Conservation (phyloP, 257 asterid genomes). For the Paulownia fortunei region DNA sequence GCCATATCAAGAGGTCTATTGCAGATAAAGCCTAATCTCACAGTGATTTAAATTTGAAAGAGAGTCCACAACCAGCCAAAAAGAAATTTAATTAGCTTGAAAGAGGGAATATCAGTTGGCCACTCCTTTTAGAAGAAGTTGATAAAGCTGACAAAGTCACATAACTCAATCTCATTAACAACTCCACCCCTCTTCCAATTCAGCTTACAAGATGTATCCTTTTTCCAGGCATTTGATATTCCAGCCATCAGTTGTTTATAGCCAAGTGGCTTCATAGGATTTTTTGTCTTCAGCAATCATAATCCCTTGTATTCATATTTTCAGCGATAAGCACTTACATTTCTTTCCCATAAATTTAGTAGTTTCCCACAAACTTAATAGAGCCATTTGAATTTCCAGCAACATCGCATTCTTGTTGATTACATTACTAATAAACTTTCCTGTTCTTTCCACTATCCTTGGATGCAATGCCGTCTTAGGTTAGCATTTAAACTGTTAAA, state of each 20-base stretch:
- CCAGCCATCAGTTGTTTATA: slow-evolving; percentile 10
- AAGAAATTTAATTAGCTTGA: not conserved
- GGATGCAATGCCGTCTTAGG: not conserved
- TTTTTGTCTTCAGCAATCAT: not conserved
- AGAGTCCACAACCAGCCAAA: not conserved
- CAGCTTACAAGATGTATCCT: not conserved
- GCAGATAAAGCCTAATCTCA: slow-evolving; percentile 1
- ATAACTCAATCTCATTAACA: not conserved
- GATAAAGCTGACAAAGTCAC: not conserved
- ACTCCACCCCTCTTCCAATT: not conserved
- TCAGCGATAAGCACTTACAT: not conserved
- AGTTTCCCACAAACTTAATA: not conserved
- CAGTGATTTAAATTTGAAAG: not conserved
- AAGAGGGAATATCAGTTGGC: not conserved
- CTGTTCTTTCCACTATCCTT: not conserved
- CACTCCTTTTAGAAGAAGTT: not conserved
- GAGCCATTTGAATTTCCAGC: not conserved
- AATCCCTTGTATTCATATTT: not conserved
- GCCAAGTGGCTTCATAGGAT: slow-evolving; percentile 3
- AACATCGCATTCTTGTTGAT: not conserved
- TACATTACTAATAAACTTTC: not conserved
- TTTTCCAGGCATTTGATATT: not conserved
- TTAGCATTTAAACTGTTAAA: not conserved
- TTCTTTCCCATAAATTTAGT: not conserved
- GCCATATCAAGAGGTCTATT: not conserved